Conservation (phyloP, 2,329 filamentous ascomycete genomes). For the Pseudophaeomoniella oleicola region DNA sequence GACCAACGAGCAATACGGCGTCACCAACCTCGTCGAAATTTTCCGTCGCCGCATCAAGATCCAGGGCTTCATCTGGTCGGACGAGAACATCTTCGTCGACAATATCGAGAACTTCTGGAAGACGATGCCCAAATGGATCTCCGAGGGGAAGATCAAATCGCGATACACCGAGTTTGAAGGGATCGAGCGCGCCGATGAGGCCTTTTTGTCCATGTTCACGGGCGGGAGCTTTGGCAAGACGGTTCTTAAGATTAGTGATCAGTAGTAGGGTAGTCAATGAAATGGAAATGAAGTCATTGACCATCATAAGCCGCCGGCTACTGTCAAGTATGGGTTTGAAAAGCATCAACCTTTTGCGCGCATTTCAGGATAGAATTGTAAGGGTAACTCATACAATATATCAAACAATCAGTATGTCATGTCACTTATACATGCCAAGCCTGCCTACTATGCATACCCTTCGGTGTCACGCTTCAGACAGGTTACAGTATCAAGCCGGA, state of each 20-base stretch:
- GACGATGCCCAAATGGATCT: conserved; percentile 61
- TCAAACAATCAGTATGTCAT: no score
- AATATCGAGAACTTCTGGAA: conserved; percentile 60
- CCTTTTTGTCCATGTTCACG: conserved; percentile 57
- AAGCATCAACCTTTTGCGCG: no score
- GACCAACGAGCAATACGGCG: conserved; percentile 43
- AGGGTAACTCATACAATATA: no score
- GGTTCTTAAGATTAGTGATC: conserved; percentile 49
- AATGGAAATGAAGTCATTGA: no score
- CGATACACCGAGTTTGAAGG: conserved; percentile 55
- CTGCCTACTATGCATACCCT: no score
- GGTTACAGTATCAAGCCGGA: no score
- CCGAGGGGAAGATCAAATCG: conserved; percentile 59
- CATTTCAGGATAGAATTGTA: no score
- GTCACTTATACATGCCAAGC: no score
- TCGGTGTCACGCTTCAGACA: no score
- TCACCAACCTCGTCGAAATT: conserved; percentile 51
- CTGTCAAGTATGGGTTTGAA: no score
- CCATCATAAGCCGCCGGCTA: no score
- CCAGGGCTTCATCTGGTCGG: conserved; percentile 60
- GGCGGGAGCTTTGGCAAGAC: conserved; percentile 83
- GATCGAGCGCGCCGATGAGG: conserved; percentile 63
- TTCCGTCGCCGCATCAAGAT: conserved; percentile 53
- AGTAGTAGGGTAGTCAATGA: no score
- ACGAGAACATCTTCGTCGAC: conserved; percentile 50